Evolutionary conservation across 345 rosid species (phyloP).

Genomic region (Lepidium africanum): DNA sequence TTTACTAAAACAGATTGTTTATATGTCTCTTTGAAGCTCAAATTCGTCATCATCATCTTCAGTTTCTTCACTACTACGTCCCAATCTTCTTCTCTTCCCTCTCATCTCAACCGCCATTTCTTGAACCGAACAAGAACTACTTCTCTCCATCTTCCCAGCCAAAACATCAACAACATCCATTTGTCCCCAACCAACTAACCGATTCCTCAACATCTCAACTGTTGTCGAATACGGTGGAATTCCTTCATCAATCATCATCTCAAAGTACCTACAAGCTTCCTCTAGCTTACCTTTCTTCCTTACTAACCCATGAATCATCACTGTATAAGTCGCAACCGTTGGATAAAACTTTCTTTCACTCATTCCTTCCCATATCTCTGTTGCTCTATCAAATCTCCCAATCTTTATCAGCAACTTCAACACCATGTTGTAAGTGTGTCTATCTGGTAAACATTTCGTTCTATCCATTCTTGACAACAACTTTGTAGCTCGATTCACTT

Average conservation of each 20-base stretch:
- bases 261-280: constrained; percentile 80
- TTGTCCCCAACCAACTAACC: constrained; percentile 48
- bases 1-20: background rate
- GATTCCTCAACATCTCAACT: constrained; percentile 66
- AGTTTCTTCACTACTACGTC: constrained; percentile 29
- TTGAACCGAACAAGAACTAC: constrained; percentile 54
- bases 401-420: constrained; percentile 59
- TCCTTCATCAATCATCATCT: constrained; percentile 90
- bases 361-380: constrained; percentile 75
- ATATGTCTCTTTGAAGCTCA: constrained; percentile 12
- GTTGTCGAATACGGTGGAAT: constrained; percentile 74
- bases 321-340: constrained; percentile 66
- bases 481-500: constrained; percentile 59
- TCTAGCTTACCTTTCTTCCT: constrained; percentile 71
- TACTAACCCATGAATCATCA: constrained; percentile 73
- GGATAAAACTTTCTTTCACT: constrained; percentile 59
- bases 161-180: constrained; percentile 58
- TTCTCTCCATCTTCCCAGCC: constrained; percentile 63
- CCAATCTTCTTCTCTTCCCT: constrained; percentile 31
- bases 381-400: constrained; percentile 70
- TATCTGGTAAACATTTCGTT: constrained; percentile 46
- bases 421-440: constrained; percentile 75
- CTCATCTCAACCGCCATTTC: constrained; percentile 65
- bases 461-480: constrained; percentile 62
- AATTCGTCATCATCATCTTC: constrained; percentile 24